Evolutionary conservation across 176 grass and related monocot species (phyloP).

Genomic region (Aechmea fasciata): DNA sequence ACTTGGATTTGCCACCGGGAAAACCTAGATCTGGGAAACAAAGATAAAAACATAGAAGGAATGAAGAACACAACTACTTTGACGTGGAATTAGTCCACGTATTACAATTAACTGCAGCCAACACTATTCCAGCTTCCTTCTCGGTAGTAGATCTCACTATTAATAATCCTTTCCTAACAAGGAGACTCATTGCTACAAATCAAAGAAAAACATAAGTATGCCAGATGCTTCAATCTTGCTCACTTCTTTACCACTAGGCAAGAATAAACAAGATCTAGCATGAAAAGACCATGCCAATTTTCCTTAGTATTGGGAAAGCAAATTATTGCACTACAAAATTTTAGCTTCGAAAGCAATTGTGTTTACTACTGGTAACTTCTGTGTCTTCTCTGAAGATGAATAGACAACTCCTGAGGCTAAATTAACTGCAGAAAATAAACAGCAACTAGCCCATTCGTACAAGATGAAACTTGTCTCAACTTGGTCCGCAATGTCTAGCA

Average conservation of each 20-base stretch:
- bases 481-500: no score
- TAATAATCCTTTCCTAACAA: background rate
- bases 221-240: background rate
- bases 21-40: conserved; percentile 83
- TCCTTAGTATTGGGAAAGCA: background rate
- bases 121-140: background rate
- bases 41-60: conserved; percentile 24
- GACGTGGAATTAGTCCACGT: background rate
- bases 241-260: conserved; percentile 2
- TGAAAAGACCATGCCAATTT: background rate
- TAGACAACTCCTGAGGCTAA: background rate
- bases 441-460: background rate
- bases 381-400: background rate
- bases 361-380: background rate
- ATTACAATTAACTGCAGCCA: conserved; percentile 3
- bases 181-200: no score
- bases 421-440: background rate
- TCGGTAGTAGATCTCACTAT: background rate
- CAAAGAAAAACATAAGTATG: no score
- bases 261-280: background rate
- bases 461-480: conserved; percentile 1
- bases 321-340: background rate
- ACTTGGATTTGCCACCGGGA: conserved; percentile 73
- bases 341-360: no score
- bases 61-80: background rate